Evolutionary conservation across 768 basidiomycete species (phyloP).

Genomic region (Hygrophoropsis aurantiaca): DNA sequence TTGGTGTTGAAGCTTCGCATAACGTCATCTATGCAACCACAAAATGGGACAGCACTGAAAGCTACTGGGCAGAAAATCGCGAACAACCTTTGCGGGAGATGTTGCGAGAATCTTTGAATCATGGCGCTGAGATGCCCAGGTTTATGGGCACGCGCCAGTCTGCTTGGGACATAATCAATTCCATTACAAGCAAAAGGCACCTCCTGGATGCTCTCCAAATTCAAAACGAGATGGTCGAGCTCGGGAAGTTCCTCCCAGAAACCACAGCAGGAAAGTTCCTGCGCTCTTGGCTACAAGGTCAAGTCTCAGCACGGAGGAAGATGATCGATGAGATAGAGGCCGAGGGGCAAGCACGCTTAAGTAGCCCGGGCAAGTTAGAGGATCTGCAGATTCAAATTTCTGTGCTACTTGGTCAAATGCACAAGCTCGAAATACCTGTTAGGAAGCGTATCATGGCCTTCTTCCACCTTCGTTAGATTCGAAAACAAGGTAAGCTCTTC

Average conservation of each 20-base stretch:
- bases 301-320: too few species aligned
- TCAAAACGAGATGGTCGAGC: conserved; percentile 17
- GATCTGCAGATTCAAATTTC: too few species aligned
- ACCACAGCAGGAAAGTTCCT: conserved; percentile 31
- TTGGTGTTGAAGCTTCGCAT: conserved; percentile 22
- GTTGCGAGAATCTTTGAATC: conserved; percentile 27
- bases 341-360: too few species aligned
- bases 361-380: too few species aligned
- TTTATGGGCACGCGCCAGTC: conserved; percentile 19
- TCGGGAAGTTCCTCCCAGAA: conserved; percentile 25
- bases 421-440: too few species aligned
- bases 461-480: too few species aligned
- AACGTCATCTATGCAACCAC: conserved; percentile 34
- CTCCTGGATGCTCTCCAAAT: too few species aligned
- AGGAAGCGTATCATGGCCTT: too few species aligned
- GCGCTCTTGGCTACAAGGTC: conserved; percentile 2
- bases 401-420: too few species aligned
- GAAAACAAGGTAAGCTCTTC: too few species aligned
- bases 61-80: conserved; percentile 19
- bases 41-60: conserved; percentile 30
- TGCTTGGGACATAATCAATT: conserved; percentile 28
- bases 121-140: conserved; percentile 25
- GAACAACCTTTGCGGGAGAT: conserved; percentile 24
- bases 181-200: neutral
- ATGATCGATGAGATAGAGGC: too few species aligned